Evolutionary conservation across 2,329 filamentous ascomycete species (phyloP).

Genomic region (Hymenoscyphus albidus): DNA sequence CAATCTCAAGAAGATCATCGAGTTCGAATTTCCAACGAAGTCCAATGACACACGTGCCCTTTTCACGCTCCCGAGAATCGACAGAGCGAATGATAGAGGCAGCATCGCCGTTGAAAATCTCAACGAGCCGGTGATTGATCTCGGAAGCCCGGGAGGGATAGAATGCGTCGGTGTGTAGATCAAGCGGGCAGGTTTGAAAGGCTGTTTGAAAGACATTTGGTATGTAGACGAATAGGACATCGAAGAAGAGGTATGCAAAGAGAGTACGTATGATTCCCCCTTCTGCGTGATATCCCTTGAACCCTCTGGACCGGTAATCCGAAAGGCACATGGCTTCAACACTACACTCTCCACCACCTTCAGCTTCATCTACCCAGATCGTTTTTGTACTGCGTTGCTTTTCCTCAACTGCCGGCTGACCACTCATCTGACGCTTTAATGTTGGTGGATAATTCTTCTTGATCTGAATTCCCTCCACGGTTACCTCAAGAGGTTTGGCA

Average conservation of each 20-base stretch:
- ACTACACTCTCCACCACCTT: constrained; percentile 68
- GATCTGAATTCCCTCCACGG: constrained; percentile 73
- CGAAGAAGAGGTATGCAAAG: constrained; percentile 86
- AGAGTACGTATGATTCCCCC: constrained; percentile 89
- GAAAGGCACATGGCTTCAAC: constrained; percentile 95
- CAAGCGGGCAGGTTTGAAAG: constrained; percentile 89
- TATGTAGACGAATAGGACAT: constrained; percentile 87
- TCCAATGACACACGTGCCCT: constrained; percentile 81
- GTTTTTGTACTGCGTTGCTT: constrained; percentile 62
- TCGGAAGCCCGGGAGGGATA: constrained; percentile 81
- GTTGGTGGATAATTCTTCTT: constrained; percentile 50
- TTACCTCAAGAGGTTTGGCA: constrained; percentile 69
- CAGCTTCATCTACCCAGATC: constrained; percentile 77
- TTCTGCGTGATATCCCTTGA: constrained; percentile 94
- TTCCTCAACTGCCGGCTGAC: constrained; percentile 20
- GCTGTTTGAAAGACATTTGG: constrained; percentile 97
- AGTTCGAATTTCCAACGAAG: constrained; percentile 86
- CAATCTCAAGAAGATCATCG: constrained; percentile 75
- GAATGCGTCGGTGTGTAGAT: constrained; percentile 90
- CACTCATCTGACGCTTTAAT: constrained; percentile 19
- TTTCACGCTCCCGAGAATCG: constrained; percentile 63
- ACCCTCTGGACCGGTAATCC: constrained; percentile 73
- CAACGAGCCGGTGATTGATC: constrained; percentile 81
- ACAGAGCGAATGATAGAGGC: constrained; percentile 62
- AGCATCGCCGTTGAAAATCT: constrained; percentile 80